These are phyloP conservation scores for Boletus vinaceobasis DNA, from an alignment of 768 basidiomycete genomes.

Conservation along the genomic window DNA sequence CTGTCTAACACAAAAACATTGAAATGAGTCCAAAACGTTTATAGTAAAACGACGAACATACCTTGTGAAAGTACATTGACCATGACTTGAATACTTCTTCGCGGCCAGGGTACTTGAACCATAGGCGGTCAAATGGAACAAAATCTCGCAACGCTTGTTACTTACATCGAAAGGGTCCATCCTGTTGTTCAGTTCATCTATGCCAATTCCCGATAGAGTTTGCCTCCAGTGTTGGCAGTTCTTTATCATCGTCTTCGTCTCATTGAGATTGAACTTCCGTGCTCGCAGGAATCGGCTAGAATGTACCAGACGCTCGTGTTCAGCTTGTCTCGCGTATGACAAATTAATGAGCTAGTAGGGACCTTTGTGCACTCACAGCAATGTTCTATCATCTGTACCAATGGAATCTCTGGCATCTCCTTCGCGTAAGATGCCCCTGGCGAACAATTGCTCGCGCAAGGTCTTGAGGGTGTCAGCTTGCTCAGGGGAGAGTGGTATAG, in stretches of 20 bases:
- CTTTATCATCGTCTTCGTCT: slow-evolving; percentile 61
- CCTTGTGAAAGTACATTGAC: slow-evolving; percentile 81
- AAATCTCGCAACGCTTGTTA: slow-evolving; percentile 3
- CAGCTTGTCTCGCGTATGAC: neutral
- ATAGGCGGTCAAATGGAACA: neutral
- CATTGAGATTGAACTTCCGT: slow-evolving; percentile 56
- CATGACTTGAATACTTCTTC: slow-evolving; percentile 68
- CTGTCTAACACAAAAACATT: slow-evolving; percentile 41
- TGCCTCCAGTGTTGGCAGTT: slow-evolving; percentile 69
- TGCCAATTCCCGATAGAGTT: slow-evolving; percentile 59
- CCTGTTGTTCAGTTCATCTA: slow-evolving; percentile 57
- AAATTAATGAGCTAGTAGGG: neutral
- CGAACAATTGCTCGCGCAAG: slow-evolving; percentile 51
- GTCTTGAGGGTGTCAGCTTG: slow-evolving; percentile 40
- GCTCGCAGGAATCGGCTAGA: slow-evolving; percentile 74
- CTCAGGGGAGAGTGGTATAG: slow-evolving; percentile 15
- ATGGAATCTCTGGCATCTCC: slow-evolving; percentile 60
- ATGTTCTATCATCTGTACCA: slow-evolving; percentile 56
- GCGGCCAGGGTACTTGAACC: slow-evolving; percentile 62
- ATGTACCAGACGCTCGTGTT: neutral
- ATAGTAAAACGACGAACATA: slow-evolving; percentile 21
- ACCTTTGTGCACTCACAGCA: slow-evolving; percentile 44
- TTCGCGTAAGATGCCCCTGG: slow-evolving; percentile 53
- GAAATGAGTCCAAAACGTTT: neutral
- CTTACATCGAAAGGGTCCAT: slow-evolving; percentile 73